Evolutionary conservation across 306 rosid species (phyloP).

Genomic region (Arachis hypogaea): DNA sequence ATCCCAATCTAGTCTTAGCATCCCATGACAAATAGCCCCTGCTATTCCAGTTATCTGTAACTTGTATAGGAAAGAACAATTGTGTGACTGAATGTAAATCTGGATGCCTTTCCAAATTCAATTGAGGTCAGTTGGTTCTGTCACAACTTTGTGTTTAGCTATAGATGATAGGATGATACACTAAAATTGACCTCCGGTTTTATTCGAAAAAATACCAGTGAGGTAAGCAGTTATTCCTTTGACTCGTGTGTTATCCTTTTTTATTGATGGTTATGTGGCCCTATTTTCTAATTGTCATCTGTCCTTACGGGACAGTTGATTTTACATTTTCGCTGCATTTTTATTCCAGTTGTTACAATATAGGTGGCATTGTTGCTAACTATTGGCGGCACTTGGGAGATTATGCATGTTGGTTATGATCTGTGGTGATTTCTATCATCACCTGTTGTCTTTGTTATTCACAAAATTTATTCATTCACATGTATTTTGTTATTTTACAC

Average conservation of each 20-base stretch:
- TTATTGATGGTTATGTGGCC: background rate
- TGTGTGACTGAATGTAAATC: constrained; percentile 11
- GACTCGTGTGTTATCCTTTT: constrained; percentile 8
- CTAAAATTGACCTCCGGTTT: constrained; percentile 14
- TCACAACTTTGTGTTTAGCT: background rate
- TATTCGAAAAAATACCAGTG: constrained; percentile 5
- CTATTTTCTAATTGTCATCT: constrained; percentile 1
- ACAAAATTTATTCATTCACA: constrained; percentile 2
- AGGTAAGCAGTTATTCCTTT: background rate
- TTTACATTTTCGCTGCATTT: constrained; percentile 21
- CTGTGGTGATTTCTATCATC: constrained; percentile 18
- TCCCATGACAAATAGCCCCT: background rate
- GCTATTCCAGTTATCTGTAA: constrained; percentile 19
- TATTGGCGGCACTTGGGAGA: constrained; percentile 31
- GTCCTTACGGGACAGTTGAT: constrained; percentile 37
- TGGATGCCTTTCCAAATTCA: constrained; percentile 20
- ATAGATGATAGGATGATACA: constrained; percentile 1
- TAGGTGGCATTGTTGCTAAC: constrained; percentile 1
- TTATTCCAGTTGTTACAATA: constrained; percentile 27
- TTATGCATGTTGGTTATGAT: constrained; percentile 15
- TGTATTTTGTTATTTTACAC: background rate
- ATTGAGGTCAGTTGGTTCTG: background rate
- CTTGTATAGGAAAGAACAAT: constrained; percentile 19
- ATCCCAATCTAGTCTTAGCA: constrained; percentile 8
- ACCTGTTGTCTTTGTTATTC: background rate